Conservation (phyloP, 2,329 filamentous ascomycete species). For the Rhexocercosporidium sp. region DNA sequence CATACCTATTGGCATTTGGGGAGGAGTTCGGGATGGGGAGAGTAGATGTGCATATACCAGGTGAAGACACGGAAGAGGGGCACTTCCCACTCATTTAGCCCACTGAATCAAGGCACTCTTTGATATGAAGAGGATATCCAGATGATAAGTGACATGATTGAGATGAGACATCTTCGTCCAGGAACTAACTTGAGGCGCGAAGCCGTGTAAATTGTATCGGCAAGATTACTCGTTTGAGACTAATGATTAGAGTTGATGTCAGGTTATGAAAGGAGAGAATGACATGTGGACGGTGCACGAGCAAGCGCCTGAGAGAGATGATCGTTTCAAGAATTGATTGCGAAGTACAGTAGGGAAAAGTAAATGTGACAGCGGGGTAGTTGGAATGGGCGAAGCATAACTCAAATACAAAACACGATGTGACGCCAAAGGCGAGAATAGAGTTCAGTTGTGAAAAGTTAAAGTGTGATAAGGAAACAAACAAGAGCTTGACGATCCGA, state of each 20-base stretch:
- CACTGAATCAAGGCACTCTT: conserved; percentile 11
- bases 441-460: neutral
- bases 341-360: neutral
- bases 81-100: neutral
- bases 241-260: neutral
- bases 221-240: too few species aligned
- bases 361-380: conserved; percentile 5
- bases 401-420: neutral
- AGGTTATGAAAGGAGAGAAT: neutral
- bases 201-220: neutral
- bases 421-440: neutral
- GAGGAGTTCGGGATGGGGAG: neutral
- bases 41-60: neutral
- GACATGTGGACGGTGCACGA: conserved; percentile 7
- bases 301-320: neutral
- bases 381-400: neutral
- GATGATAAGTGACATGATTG: neutral
- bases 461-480: neutral
- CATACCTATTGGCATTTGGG: conserved; percentile 22
- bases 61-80: neutral
- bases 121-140: neutral
- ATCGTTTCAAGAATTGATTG: neutral
- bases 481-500: neutral
- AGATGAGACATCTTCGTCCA: neutral
- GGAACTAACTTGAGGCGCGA: neutral